phyloP scores from a whole-genome alignment of 495 filamentous ascomycete genomes.

The Penicillium taxi region DNA sequence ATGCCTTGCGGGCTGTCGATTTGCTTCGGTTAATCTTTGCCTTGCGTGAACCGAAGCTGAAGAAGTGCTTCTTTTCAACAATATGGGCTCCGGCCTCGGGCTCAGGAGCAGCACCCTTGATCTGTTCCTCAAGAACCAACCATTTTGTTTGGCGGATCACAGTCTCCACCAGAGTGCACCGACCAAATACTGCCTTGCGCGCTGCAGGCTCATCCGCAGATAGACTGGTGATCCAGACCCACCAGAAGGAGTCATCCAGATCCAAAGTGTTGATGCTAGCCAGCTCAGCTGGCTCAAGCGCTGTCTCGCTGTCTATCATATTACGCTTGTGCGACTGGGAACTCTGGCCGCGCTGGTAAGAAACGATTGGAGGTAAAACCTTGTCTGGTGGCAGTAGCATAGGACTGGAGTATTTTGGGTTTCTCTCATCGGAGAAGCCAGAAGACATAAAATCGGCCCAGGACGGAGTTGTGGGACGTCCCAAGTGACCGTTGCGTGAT shows the following conservation, averaged over 20 bases:
- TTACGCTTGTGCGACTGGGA: constrained; percentile 78
- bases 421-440: constrained; percentile 72
- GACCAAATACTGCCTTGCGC: constrained; percentile 87
- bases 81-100: constrained; percentile 80
- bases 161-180: constrained; percentile 89
- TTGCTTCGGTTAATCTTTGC: constrained; percentile 59
- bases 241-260: constrained; percentile 96
- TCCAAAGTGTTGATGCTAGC: constrained; percentile 82
- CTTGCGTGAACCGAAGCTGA: constrained; percentile 71
- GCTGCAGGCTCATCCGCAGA: constrained; percentile 77
- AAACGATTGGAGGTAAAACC: constrained; percentile 71
- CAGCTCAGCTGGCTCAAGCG: constrained; percentile 84
- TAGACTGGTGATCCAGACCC: constrained; percentile 98
- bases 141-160: constrained; percentile 72
- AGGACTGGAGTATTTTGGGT: constrained; percentile 44
- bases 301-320: constrained; percentile 51
- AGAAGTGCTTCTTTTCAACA: constrained; percentile 87
- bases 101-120: constrained; percentile 84
- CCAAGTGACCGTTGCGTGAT: constrained; percentile 54
- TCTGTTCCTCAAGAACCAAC: constrained; percentile 92
- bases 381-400: constrained; percentile 85
- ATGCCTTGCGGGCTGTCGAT: constrained; percentile 50
- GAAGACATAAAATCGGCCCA: constrained; percentile 96
- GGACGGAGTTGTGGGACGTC: constrained; percentile 87
- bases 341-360: constrained; percentile 64